phyloP scores from a whole-genome alignment of 2,329 filamentous ascomycete genomes.

The Fusarium sp. region DNA sequence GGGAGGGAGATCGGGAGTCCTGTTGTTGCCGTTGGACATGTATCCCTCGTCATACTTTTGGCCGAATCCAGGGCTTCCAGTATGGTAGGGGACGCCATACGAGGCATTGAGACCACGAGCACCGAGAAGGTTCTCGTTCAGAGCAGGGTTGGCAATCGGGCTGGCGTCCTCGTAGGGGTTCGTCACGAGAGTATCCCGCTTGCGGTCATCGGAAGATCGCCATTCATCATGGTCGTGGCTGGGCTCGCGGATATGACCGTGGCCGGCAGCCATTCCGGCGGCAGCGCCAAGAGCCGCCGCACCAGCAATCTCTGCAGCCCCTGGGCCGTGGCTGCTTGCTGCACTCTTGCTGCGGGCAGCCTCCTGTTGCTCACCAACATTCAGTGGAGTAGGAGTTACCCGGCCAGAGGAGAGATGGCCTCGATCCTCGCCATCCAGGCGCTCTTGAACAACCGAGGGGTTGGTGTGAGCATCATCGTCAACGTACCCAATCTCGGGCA shows the following conservation, averaged over 20 bases:
- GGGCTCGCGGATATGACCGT: conserved; percentile 62
- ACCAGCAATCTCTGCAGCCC: conserved; percentile 64
- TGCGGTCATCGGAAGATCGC: conserved; percentile 71
- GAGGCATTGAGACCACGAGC: conserved; percentile 51
- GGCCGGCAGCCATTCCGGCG: conserved; percentile 55
- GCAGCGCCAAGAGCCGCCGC: conserved; percentile 66
- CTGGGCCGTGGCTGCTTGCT: conserved; percentile 51
- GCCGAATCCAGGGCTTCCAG: conserved; percentile 68
- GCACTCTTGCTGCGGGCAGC: conserved; percentile 48
- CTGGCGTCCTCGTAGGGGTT: conserved; percentile 76
- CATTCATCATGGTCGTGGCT: conserved; percentile 74
- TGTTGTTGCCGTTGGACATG: conserved; percentile 78
- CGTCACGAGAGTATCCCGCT: conserved; percentile 74
- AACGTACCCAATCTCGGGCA: conserved; percentile 80
- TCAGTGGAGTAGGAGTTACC: conserved; percentile 59
- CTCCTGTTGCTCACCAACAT: conserved; percentile 45
- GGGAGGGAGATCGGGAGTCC: conserved; percentile 63
- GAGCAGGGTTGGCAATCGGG: conserved; percentile 67
- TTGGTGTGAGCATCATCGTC: conserved; percentile 83
- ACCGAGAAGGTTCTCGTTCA: conserved; percentile 63
- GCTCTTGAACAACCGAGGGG: conserved; percentile 84
- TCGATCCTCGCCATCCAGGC: conserved; percentile 65
- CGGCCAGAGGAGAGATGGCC: conserved; percentile 67
- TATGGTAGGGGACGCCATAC: conserved; percentile 61
- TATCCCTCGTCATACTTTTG: conserved; percentile 87